Base-by-base conservation (phyloP, 495 filamentous ascomycete genomes). In the Massariosphaeria phaeospora region DNA sequence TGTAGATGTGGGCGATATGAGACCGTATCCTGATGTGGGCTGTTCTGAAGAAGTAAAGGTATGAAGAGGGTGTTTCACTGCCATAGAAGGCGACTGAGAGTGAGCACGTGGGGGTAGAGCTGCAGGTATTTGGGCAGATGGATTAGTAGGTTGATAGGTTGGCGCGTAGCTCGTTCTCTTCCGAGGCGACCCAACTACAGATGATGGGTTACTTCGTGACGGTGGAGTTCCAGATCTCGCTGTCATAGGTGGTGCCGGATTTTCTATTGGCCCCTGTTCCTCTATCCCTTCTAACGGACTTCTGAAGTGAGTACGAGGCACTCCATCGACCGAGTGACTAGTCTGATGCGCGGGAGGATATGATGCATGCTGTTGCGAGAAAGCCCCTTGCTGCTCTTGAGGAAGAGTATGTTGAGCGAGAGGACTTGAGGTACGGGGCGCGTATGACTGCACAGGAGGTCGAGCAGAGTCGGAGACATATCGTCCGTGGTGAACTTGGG, bases 361-460 rank as follows among this genome's bases (percentile, higher is more conserved):
- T 17, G 42, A 33, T 21, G 56, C 26, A 18, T 23, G 8, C 17
- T 52, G 52, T n/a, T 76, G 73, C 69, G 61, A 34, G 63, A 48
- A n/a, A 45, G 62, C n/a, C 45, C 30, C 49, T 1, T 40, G 12
- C 15, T 40, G 44, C 0, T 50, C 45, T 21, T 69, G 73, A 15
- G 74, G 68, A 63, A 78, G 72, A 34, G 77, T 79, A 61, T 68
- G 63, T 41, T 90, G 82, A 17, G 87, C 90, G 25, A 94, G 73
- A 10, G 88, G 89, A 64, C 89, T 95, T 17, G 86, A 93, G 17
- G 88, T 93, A 47, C 88, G 81, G 8, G 89, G 88, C 51, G 87
- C 87, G 68, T 89, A 89, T 11, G 84, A 77, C 61, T 89, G 71
- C 3, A 76, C 55, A 27, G 40, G 47, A 49, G 58, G 46, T 26